phyloP scores from a whole-genome alignment of 208 protist genomes.

The Angomonas deanei region DNA sequence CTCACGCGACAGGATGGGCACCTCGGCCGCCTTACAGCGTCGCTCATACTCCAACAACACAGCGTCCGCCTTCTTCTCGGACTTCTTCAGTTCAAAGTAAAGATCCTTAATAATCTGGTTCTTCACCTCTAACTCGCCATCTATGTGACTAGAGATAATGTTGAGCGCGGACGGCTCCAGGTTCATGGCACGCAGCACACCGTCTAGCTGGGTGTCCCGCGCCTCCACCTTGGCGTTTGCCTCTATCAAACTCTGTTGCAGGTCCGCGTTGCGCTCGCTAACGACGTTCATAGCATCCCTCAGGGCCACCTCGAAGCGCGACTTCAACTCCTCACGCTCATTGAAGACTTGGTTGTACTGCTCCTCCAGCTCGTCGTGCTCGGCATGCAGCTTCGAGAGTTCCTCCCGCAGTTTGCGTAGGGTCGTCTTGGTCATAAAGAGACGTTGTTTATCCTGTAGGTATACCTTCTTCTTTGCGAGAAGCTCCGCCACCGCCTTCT shows the following conservation, averaged over 20 bases:
- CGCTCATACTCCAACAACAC: slow-evolving; percentile 79
- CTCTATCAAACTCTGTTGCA: slow-evolving; percentile 79
- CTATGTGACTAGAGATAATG: slow-evolving; percentile 84
- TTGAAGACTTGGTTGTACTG: slow-evolving; percentile 82
- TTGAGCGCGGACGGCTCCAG: slow-evolving; percentile 87
- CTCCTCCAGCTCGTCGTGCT: slow-evolving; percentile 88
- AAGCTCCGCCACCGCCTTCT: slow-evolving; percentile 87
- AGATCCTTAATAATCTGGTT: slow-evolving; percentile 95
- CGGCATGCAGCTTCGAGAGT: slow-evolving; percentile 73
- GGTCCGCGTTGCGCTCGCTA: slow-evolving; percentile 71
- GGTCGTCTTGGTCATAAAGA: slow-evolving; percentile 78
- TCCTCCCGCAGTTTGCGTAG: slow-evolving; percentile 80
- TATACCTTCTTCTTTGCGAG: slow-evolving; percentile 90
- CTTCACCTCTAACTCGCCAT: slow-evolving; percentile 88
- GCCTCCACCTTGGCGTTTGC: slow-evolving; percentile 70
- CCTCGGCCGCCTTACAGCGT: slow-evolving; percentile 40
- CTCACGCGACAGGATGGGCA: slow-evolving; percentile 48
- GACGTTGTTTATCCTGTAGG: slow-evolving; percentile 92
- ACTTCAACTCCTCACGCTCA: slow-evolving; percentile 93
- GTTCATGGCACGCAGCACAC: slow-evolving; percentile 90
- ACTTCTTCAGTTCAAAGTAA: slow-evolving; percentile 92
- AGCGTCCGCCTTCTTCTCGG: slow-evolving; percentile 51
- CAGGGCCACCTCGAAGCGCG: slow-evolving; percentile 90
- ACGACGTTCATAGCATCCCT: slow-evolving; percentile 82
- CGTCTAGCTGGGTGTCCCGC: slow-evolving; percentile 85